A percentile compares a stretch with the other conserved stretches of the same genome.
Evolutionary conservation across 306 rosid genomes (phyloP).

Genomic region (Castanea crenata): DNA sequence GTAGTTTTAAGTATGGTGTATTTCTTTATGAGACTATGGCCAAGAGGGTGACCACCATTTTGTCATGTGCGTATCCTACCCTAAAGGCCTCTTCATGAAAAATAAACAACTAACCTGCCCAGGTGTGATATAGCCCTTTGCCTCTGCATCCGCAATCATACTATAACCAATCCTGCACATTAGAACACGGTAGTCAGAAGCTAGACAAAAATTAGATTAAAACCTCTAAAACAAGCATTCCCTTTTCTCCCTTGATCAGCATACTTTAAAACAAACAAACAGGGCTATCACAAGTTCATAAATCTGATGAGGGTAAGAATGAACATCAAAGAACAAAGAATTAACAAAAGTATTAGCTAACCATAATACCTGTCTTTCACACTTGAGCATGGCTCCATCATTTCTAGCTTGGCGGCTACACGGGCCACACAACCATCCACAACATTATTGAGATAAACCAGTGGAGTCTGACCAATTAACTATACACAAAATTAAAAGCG

Average conservation of each 20-base stretch:
- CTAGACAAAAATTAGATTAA: not conserved
- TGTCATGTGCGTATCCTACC: not conserved
- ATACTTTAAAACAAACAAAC: not conserved
- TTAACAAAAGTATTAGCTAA: not conserved
- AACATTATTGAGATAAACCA: slow-evolving; percentile 65
- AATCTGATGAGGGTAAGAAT: not conserved
- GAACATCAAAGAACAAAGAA: slow-evolving; percentile 4
- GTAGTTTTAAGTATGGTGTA: not conserved
- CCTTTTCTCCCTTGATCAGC: not conserved
- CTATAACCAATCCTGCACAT: slow-evolving; percentile 69
- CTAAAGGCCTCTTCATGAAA: not conserved
- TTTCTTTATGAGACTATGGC: not conserved
- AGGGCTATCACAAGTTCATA: not conserved
- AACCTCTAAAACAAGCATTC: not conserved
- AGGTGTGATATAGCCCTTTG: slow-evolving; percentile 61
- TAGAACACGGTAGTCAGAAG: slow-evolving; percentile 9
- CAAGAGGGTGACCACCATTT: not conserved
- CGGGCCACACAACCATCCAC: slow-evolving; percentile 66
- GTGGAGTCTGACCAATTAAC: slow-evolving; percentile 81
- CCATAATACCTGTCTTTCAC: slow-evolving; percentile 64
- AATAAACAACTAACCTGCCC: slow-evolving; percentile 54
- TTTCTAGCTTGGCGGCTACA: slow-evolving; percentile 68
- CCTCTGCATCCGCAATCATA: slow-evolving; percentile 83
- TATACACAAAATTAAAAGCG: slow-evolving; percentile 14
- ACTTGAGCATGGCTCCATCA: slow-evolving; percentile 81